Conservation (phyloP, 1,284 basidiomycete species). For the Cutaneotrichosporon sp. region DNA sequence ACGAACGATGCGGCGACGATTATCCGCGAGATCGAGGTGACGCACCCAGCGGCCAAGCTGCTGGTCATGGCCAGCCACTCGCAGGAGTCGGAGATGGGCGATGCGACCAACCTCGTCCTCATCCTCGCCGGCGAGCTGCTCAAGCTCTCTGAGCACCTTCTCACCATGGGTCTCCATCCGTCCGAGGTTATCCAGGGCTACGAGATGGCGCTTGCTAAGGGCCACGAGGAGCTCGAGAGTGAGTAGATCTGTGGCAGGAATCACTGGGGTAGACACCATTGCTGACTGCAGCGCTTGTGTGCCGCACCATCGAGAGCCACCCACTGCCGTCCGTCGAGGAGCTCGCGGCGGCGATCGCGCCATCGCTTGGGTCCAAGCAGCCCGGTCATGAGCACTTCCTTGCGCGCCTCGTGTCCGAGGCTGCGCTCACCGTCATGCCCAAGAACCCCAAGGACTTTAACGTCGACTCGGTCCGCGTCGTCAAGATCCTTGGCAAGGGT, state of each 20-base stretch:
- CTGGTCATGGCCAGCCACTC: slow-evolving; percentile 96
- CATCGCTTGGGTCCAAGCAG: slow-evolving; percentile 94
- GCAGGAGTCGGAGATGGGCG: slow-evolving; percentile 97
- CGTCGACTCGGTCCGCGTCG: slow-evolving; percentile 95
- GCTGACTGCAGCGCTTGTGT: slow-evolving; percentile 42
- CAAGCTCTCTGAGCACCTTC: slow-evolving; percentile 85
- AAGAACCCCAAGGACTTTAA: slow-evolving; percentile 84
- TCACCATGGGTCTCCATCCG: slow-evolving; percentile 95
- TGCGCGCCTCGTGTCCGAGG: slow-evolving; percentile 82
- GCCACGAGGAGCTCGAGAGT: slow-evolving; percentile 86
- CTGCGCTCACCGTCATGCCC: slow-evolving; percentile 85
- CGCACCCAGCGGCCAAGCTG: slow-evolving; percentile 95
- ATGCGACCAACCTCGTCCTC: slow-evolving; percentile 90
- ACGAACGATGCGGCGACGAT: slow-evolving; percentile 99
- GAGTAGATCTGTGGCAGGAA: slow-evolving; percentile 44
- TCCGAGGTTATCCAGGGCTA: slow-evolving; percentile 92
- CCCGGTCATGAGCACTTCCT: slow-evolving; percentile 87
- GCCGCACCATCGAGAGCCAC: slow-evolving; percentile 47
- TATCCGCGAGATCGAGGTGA: slow-evolving; percentile 95
- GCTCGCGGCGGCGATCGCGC: slow-evolving; percentile 75
- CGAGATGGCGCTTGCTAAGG: slow-evolving; percentile 84
- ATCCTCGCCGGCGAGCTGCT: slow-evolving; percentile 94
- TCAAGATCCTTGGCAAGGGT: slow-evolving; percentile 96
- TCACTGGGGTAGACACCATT: not conserved
- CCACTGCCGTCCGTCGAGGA: slow-evolving; percentile 71